A percentile compares a stretch with the other conserved stretches of the same genome.
phyloP scores from a whole-genome alignment of 1,284 basidiomycete genomes.

The Cronartium quercuum region DNA sequence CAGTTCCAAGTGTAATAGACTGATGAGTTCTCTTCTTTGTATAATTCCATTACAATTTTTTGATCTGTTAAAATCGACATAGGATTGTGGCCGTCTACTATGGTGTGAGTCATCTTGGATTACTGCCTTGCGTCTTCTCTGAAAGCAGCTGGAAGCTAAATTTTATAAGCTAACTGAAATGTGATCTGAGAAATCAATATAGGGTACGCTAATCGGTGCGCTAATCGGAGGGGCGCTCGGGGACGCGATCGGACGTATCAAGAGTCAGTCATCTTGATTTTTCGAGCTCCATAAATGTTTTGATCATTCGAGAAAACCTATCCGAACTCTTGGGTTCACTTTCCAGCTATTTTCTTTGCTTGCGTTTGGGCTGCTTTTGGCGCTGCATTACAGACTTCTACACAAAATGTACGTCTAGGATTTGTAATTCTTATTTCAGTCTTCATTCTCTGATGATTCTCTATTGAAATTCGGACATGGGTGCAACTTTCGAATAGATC shows the following conservation, averaged over 20 bases:
- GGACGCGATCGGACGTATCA: slow-evolving; percentile 40
- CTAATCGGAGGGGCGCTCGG: slow-evolving; percentile 44
- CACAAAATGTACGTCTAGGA: slow-evolving; percentile 41
- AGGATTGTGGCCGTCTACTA: slow-evolving; percentile 37
- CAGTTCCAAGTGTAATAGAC: too few species aligned
- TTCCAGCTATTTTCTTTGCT: slow-evolving; percentile 41
- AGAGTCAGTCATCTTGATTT: background rate
- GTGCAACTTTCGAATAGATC: slow-evolving; percentile 25
- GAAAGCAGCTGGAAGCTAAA: too few species aligned
- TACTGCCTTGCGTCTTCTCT: background rate
- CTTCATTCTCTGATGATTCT: too few species aligned
- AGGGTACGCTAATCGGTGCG: slow-evolving; percentile 46
- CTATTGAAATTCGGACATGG: too few species aligned
- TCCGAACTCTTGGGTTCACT: background rate
- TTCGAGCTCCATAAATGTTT: background rate
- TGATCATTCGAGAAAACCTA: background rate
- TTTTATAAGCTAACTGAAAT: too few species aligned
- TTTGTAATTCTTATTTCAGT: too few species aligned
- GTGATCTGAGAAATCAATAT: slow-evolving; percentile 42
- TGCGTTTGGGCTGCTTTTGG: slow-evolving; percentile 45
- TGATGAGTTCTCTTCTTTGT: too few species aligned
- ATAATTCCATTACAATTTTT: background rate
- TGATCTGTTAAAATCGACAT: background rate
- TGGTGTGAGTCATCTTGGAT: slow-evolving; percentile 12
- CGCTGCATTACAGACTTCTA: slow-evolving; percentile 43